Base-by-base conservation (phyloP, 1,139 yeast genomes). In the Hansenula anomala region DNA sequence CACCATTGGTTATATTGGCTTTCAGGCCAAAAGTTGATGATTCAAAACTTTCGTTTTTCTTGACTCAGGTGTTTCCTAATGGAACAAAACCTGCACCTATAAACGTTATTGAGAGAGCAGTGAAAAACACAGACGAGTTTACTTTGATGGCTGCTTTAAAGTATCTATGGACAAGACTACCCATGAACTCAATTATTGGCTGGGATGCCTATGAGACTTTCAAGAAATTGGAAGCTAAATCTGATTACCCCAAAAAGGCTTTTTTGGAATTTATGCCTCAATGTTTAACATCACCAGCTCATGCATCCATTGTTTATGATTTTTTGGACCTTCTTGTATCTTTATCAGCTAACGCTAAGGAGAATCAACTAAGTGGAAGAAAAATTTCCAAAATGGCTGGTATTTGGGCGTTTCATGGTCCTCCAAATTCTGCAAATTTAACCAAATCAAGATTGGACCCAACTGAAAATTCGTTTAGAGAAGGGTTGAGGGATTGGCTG, bases 291-390 rank as follows among this genome's bases (percentile, higher is more conserved):
- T 82, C 95, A 0, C 87, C 92, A 4, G 82, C 90, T 10, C 96
- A 88, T 64, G 95, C 95, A 0, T 83, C 92, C 3, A 86, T 89
- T 10, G 92, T 87, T 6, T 86, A 85, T 56, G 95, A 86, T 58
- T 89, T 88, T 55, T 74, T 88, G 54, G 96, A 89, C 55, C 67
- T 89, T 36, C 64, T 89, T 38, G 84, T 88, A 11, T 74, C 88
- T n/a, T 63, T 89, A 31, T 80, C 94, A 0, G 78, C 95, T n/a
- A 84, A 87, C 59, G 80, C 95, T 4, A 83, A 80, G 48, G 78
- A 80, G 38, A 88, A 88, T 55, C 80, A 82, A 51, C 64, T 89
- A 64, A 78, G 86, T 52, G 95, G 95, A 1, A 70, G 90, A 34
- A 88, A 87, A 55, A 71, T 89, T 17, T 74, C 94, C 15, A 80